Percentiles rank a stretch among this genome's conserved stretches.
Conservation (phyloP, 2,329 filamentous ascomycete species). For the Cryphonectria naterciae region DNA sequence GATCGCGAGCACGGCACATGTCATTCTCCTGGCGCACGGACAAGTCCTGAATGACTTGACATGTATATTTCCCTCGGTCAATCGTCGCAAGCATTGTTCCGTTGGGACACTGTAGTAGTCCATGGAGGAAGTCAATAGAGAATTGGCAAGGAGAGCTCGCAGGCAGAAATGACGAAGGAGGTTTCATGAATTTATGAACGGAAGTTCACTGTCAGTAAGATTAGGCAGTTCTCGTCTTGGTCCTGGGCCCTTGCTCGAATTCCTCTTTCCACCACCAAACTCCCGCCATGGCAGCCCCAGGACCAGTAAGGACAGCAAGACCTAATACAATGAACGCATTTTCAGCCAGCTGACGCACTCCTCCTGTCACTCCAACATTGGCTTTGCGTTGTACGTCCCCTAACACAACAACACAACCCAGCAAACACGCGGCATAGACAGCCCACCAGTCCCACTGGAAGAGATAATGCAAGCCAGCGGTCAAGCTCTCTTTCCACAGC, state of each 20-base stretch:
- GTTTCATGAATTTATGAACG: neutral
- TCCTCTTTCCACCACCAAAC: conserved; percentile 14
- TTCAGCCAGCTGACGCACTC: neutral
- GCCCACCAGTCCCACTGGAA: conserved; percentile 14
- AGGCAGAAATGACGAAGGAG: neutral
- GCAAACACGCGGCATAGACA: neutral
- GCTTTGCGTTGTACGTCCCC: conserved; percentile 5
- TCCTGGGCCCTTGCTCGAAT: neutral
- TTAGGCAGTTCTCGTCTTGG: neutral
- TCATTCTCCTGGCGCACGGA: neutral
- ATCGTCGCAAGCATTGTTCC: neutral
- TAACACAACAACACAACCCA: neutral
- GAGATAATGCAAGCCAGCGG: conserved; percentile 6
- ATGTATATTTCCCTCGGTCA: neutral
- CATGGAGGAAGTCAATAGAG: neutral
- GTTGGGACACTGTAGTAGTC: no score
- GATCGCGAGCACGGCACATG: neutral
- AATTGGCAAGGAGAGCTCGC: neutral
- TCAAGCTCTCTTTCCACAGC: neutral
- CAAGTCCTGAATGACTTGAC: neutral
- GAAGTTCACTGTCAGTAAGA: neutral
- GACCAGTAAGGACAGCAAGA: neutral
- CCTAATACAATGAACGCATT: neutral
- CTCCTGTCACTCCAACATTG: neutral
- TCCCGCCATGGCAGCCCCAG: conserved; percentile 3